Conservation (phyloP, 192 early-diverging fungal genomes). For the Kickxella alabastrina region DNA sequence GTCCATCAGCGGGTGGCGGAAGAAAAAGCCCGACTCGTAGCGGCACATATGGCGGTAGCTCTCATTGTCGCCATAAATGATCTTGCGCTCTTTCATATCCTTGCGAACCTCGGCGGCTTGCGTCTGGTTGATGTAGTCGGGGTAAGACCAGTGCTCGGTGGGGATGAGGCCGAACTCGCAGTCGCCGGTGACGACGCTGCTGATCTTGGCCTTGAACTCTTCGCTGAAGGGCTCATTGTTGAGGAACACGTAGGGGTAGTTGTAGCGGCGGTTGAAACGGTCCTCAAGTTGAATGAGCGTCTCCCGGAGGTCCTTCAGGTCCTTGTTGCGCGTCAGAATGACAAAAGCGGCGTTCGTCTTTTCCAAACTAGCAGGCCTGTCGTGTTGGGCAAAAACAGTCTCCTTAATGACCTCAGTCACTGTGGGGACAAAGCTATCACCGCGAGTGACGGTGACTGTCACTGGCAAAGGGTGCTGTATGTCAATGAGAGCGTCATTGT, state of each 20-base stretch:
- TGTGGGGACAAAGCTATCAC: slow-evolving; percentile 5
- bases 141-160: slow-evolving; percentile 71
- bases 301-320: slow-evolving; percentile 60
- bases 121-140: slow-evolving; percentile 65
- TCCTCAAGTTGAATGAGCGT: slow-evolving; percentile 69
- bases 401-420: slow-evolving; percentile 18
- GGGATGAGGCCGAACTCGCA: slow-evolving; percentile 66
- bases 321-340: slow-evolving; percentile 67
- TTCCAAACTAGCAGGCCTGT: slow-evolving; percentile 1
- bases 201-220: slow-evolving; percentile 61
- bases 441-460: slow-evolving; percentile 22
- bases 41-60: slow-evolving; percentile 71
- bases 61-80: slow-evolving; percentile 60
- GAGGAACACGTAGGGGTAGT: slow-evolving; percentile 82
- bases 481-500: background rate
- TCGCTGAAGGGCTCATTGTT: slow-evolving; percentile 74
- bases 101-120: slow-evolving; percentile 55
- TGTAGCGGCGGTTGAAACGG: slow-evolving; percentile 67
- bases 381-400: slow-evolving; percentile 8
- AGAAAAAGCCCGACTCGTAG: slow-evolving; percentile 75
- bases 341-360: slow-evolving; percentile 68
- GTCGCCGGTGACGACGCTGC: slow-evolving; percentile 62
- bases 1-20: slow-evolving; percentile 62
- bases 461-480: slow-evolving; percentile 28
- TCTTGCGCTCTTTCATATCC: slow-evolving; percentile 51